Evolutionary conservation across 2,329 filamentous ascomycete species (phyloP).

Genomic region (Hymenoscyphus fraxineus): DNA sequence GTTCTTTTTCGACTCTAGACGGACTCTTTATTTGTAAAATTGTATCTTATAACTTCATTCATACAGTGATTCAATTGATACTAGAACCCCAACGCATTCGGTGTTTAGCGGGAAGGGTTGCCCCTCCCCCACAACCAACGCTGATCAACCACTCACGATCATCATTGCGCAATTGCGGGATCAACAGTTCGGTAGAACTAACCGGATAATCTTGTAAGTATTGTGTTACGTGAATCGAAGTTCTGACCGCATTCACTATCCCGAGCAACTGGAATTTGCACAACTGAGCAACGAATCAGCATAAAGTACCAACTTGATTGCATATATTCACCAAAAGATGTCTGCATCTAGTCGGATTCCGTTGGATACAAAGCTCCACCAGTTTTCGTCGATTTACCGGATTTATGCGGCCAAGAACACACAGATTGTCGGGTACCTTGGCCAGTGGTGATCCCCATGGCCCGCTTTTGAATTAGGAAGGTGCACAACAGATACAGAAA

Average conservation of each 20-base stretch:
- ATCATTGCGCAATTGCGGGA: background rate
- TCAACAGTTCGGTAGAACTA: background rate
- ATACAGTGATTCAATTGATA: no score
- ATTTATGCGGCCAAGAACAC: background rate
- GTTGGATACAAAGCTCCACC: background rate
- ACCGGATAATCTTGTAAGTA: background rate
- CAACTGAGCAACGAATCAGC: background rate
- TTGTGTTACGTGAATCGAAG: background rate
- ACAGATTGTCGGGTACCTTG: background rate
- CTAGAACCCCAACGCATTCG: no score
- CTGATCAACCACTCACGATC: background rate
- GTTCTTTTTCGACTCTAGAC: no score
- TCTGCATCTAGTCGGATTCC: background rate
- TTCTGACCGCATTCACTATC: background rate
- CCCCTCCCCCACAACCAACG: no score
- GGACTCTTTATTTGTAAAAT: no score
- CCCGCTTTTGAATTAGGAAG: background rate
- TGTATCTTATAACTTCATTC: no score
- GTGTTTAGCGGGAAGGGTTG: no score
- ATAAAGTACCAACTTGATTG: background rate
- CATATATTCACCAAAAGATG: background rate
- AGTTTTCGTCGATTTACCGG: background rate
- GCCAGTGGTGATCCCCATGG: background rate
- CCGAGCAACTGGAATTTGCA: background rate
- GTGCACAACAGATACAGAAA: constrained; percentile 4